phyloP scores from a whole-genome alignment of 2,329 filamentous ascomycete species.

The Lojkania enalia region DNA sequence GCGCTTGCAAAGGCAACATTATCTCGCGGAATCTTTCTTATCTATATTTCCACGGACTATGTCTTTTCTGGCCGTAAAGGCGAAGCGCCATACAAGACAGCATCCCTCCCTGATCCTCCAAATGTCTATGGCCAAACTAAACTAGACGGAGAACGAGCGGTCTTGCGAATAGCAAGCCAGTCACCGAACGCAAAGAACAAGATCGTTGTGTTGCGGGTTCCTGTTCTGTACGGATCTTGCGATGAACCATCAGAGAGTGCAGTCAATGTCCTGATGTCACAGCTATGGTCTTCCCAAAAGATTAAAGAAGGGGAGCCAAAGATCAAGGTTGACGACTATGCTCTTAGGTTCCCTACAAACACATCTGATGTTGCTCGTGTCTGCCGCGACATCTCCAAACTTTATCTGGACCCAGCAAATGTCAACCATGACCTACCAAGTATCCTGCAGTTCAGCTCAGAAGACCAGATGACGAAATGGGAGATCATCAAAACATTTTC shows the following conservation, averaged over 20 bases:
- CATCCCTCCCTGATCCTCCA: constrained; percentile 67
- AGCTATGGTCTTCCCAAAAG: constrained; percentile 73
- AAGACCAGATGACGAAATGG: constrained; percentile 87
- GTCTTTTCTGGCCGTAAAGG: constrained; percentile 74
- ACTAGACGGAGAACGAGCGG: constrained; percentile 69
- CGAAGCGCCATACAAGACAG: constrained; percentile 79
- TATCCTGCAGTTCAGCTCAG: constrained; percentile 82
- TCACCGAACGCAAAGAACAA: constrained; percentile 22
- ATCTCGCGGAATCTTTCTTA: constrained; percentile 62
- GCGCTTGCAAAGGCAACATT: constrained; percentile 69
- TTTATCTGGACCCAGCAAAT: constrained; percentile 56
- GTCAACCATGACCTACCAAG: constrained; percentile 61
- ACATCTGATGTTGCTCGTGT: constrained; percentile 85
- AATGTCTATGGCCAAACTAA: constrained; percentile 81
- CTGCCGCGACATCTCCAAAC: constrained; percentile 70
- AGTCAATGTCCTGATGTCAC: constrained; percentile 78
- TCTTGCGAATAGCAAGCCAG: constrained; percentile 61
- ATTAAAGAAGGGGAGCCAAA: constrained; percentile 51
- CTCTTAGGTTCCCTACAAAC: constrained; percentile 82
- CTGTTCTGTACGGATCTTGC: constrained; percentile 77
- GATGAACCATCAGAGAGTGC: constrained; percentile 75
- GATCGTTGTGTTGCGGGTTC: constrained; percentile 72
- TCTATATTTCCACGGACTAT: constrained; percentile 84
- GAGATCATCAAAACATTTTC: constrained; percentile 80
- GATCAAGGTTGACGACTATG: constrained; percentile 85